Base-by-base conservation (phyloP, 2,329 filamentous ascomycete genomes). In the Pyricularia sp. region DNA sequence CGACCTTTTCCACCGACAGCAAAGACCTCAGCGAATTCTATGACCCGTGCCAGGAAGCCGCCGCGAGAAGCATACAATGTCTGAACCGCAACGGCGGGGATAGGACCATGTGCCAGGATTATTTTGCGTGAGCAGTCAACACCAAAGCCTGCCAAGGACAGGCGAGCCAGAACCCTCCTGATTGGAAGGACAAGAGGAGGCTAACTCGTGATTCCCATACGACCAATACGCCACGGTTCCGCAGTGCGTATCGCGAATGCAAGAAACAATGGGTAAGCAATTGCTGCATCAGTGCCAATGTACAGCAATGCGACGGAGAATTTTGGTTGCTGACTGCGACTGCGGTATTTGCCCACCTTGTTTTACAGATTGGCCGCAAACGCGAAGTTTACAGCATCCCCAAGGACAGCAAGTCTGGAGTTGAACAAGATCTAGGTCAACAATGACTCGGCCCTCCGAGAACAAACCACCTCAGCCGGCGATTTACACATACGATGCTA, bases 41-140 rank as follows among this genome's bases (percentile, higher is more conserved):
- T 75, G 94, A 99, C 72, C 94, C 94, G 1, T 99, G 94, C 76
- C 93, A 97, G 75, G 93, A 96, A 71, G 91, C 91, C 5, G 93
- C 94, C 8, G 81, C 88, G 69, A 84, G 84, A 72, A 97, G 93
- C 76, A 87, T 97, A 70, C 88, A 86, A 74, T 99, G 94, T 72
- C 78, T 99, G 72, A 88, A 92, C 73, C 85, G 94, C 26, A 99
- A 99, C 74, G 87, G 84, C 26, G 93, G 90, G 16, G 91, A 97
- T 73, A 84, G 87, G 69, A 81, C 87, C n/a, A 89, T 97, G 89
- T 99, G 94, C 74, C 82, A 83, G 68, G 93, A 97, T 75, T 97
- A 96, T 74, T 97, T 99, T 73, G 91, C 97, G 92, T 97, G 75
- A 77, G 90, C 66, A 26, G 61, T 6, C 55, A 19, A 33, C 35